Evolutionary conservation across 2,329 filamentous ascomycete genomes (phyloP), one percentile per base, ranked within the genome.

Genomic region (Westerdykella ornata): DNA sequence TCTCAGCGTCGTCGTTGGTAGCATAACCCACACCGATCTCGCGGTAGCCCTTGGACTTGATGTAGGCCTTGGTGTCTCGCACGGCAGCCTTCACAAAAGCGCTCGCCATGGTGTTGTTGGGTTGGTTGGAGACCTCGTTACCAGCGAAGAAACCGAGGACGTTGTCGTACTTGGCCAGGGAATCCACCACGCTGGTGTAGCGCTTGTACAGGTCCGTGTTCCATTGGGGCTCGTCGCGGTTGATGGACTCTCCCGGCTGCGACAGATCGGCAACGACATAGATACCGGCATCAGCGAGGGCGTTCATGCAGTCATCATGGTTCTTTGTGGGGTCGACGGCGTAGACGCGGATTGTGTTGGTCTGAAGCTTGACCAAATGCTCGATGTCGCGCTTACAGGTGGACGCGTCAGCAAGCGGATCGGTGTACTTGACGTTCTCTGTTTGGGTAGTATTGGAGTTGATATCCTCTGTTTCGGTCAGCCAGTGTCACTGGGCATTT

Each of bases 71-170:
- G 72, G 80, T 88, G 68, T 98, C 92, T 63, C 92, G 89, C 51
- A 97, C 88, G 48, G 92, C 89, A 47, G 90, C 92, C 80, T 97
- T 98, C 71, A 98, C 92, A 67, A 85, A 98, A 53, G 90, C 88
- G 48, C 87, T 92, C 38, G 90, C 87, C 47, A 78, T 72, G 38
- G 90, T 97, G 78, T 95, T 96, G 77, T 83, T 89, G 54, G 76
- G 75, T 59, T 82, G 78, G 75, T 96, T 94, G 57, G 88, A 84
- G 48, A 98, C 92, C 72, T 98, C 92, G 71, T 98, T 98, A 65
- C 92, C 92, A 54, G 89, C 90, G 67, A 98, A 97, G 82, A 97
- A 98, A 59, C 92, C 92, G 50, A 98, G 81, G 38, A 87, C 82
- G 72, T 98, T 98, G 68, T 79, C 77, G 76, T 94, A 97, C 64